Conservation (phyloP, 2,329 filamentous ascomycete species). For the Alternaria longipes region DNA sequence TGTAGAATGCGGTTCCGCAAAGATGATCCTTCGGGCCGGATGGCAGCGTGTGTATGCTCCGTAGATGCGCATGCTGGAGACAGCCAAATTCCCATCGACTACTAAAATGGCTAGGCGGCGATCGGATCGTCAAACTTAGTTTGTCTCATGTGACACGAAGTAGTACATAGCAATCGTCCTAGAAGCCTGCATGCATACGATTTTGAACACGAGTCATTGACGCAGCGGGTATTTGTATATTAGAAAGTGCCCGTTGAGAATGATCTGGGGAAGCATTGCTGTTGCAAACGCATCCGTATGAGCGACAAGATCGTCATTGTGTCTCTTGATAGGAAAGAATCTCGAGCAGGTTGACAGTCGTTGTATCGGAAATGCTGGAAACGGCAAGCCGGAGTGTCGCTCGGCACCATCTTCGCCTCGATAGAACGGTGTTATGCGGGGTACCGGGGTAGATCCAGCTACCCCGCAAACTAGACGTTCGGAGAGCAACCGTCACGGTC, state of each 20-base stretch:
- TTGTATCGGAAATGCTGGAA: slow-evolving; percentile 4
- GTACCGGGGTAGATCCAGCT: slow-evolving; percentile 17
- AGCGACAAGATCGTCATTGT: not conserved
- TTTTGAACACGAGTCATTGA: not conserved
- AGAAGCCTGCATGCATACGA: not conserved
- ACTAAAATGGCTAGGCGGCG: slow-evolving; percentile 4
- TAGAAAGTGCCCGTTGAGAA: not conserved
- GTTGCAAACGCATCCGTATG: not conserved
- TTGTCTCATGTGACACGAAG: not conserved
- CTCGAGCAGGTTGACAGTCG: not conserved
- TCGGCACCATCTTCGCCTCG: not conserved
- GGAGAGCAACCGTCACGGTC: slow-evolving; percentile 20
- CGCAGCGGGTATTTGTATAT: not conserved
- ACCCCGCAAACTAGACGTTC: slow-evolving; percentile 32
- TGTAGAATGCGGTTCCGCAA: slow-evolving; percentile 6
- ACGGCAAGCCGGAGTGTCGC: slow-evolving; percentile 7
- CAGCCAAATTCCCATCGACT: not conserved
- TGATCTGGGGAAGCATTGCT: not conserved
- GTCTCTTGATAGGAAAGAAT: not conserved
- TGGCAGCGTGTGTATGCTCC: not conserved
- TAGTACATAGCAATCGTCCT: not conserved
- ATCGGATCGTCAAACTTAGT: not conserved
- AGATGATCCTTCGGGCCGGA: slow-evolving; percentile 7
- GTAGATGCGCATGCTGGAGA: not conserved
- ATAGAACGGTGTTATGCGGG: slow-evolving; percentile 26